Percentiles rank a stretch among this genome's conserved stretches.
These are phyloP conservation scores for Picea engelmannii DNA, from an alignment of 83 land plant species.

Conservation along the genomic window DNA sequence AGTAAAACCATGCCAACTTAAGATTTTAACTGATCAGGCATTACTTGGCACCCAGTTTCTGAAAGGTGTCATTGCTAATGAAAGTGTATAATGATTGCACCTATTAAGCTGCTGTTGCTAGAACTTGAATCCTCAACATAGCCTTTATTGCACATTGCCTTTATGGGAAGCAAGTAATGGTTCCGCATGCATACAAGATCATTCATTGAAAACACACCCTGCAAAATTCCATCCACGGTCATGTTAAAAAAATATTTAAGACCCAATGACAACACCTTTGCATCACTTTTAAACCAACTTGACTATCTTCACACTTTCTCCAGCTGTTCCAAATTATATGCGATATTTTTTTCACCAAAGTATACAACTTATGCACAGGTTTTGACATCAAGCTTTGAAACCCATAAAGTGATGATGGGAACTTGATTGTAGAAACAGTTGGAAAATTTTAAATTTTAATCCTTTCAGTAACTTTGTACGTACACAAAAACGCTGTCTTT, in stretches of 20 bases:
- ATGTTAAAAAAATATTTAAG: not conserved
- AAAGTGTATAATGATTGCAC: too few relatives aligned
- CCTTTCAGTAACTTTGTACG: not conserved
- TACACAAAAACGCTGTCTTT: not conserved
- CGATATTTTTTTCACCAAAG: not conserved
- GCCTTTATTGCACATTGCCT: constrained; percentile 1
- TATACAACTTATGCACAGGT: not conserved
- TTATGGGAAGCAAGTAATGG: not conserved
- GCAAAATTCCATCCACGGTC: not conserved
- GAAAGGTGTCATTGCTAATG: too few relatives aligned
- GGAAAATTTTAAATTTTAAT: not conserved
- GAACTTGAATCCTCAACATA: not conserved
- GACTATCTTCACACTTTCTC: not conserved
- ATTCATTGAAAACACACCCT: not conserved
- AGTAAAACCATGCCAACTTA: too few relatives aligned
- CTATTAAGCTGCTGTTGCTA: too few relatives aligned
- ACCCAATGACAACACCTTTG: not conserved
- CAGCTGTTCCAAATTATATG: not conserved
- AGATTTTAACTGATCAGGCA: too few relatives aligned
- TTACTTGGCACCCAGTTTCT: too few relatives aligned
- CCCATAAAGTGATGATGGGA: not conserved
- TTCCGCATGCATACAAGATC: not conserved
- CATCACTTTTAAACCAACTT: not conserved
- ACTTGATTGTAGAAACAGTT: not conserved
- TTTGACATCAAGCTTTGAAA: not conserved